A percentile compares a stretch with the other conserved stretches of the same genome.
phyloP scores from a whole-genome alignment of 169 alveolate species.

The Miamiensis avidus region DNA sequence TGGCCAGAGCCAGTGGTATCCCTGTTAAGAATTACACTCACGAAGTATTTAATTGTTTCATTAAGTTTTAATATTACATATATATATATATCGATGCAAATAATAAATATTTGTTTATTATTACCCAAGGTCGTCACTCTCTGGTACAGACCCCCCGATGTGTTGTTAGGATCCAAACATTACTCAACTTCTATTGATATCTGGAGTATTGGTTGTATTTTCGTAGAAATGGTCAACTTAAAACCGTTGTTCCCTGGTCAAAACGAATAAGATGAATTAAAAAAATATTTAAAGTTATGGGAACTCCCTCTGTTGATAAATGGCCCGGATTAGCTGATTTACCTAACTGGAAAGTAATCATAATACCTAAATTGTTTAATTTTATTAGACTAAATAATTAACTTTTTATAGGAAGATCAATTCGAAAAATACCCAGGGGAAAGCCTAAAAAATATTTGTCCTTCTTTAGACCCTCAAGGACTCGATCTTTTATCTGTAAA shows the following conservation, averaged over 20 bases:
- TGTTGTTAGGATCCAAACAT: constrained; percentile 70
- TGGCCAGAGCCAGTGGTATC: constrained; percentile 97
- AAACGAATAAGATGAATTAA: constrained; percentile 75
- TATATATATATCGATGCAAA: background rate
- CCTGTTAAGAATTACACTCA: constrained; percentile 98
- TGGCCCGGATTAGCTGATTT: constrained; percentile 82
- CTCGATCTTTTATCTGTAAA: constrained; percentile 49
- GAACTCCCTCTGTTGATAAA: constrained; percentile 81
- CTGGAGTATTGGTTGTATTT: constrained; percentile 87
- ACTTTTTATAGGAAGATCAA: constrained; percentile 9
- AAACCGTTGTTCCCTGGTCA: constrained; percentile 83
- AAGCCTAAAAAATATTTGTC: constrained; percentile 45
- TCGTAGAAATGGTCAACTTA: constrained; percentile 80
- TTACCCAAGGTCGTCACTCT: constrained; percentile 73
- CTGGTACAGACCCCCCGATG: constrained; percentile 90
- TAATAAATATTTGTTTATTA: background rate
- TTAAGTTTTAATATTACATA: background rate
- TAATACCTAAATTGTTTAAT: too few species aligned
- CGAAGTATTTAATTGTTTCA: constrained; percentile 72
- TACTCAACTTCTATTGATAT: constrained; percentile 82
- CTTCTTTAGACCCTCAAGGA: constrained; percentile 57
- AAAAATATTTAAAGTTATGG: constrained; percentile 75
- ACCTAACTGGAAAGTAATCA: constrained; percentile 67
- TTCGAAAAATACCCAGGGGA: constrained; percentile 46
- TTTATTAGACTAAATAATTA: too few species aligned